Evolutionary conservation across 2,329 filamentous ascomycete species (phyloP), one percentile per base, ranked within the genome.

Genomic region (Aureobasidium leucospermi): DNA sequence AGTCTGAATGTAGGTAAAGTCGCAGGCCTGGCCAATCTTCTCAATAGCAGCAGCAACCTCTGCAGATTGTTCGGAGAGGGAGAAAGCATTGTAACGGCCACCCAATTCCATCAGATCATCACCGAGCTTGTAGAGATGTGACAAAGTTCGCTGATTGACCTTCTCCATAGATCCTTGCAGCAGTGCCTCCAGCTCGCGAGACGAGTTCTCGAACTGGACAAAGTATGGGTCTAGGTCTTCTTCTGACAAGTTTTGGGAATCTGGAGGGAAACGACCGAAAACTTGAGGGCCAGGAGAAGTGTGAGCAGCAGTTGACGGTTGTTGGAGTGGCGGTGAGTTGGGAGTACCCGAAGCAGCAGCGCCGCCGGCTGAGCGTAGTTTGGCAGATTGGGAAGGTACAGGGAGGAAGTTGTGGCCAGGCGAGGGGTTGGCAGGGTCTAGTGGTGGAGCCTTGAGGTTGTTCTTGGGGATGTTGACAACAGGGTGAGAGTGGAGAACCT

Each of bases 151-250:
- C 34, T 93, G 85, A 68, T 97, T 99, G 63, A 96, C 91, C 73
- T 96, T 96, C 71, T 99, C 95, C 79, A 99, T 96, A 6, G 90
- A 91, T 0, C 94, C 94, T 67, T 89, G 91, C 3, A 99, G 79
- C 4, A 97, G 81, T 15, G 87, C 79, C 72, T 99, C 95, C 1
- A 97, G 79, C 65, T 97, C 93, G 70, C 94, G 91, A 9, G 92
- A 96, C 1, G 91, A 93, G 3, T 87, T 81, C 71, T 99, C 95
- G 65, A 95, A 99, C 39, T 90, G 88, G 61, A 93, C 86, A 74
- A 99, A 99, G 73, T 97, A 99, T 1, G 92, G 91, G 68, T 99
- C 94, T 15, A 99, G 80, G 57, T 97, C 93, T 67, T 91, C 85
- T 71, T 99, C 95, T 65, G 84, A 89, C 58, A 97, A 76, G 57